Base-by-base conservation (phyloP, 805 yeast species). In the Kazachstania psychrophila region DNA sequence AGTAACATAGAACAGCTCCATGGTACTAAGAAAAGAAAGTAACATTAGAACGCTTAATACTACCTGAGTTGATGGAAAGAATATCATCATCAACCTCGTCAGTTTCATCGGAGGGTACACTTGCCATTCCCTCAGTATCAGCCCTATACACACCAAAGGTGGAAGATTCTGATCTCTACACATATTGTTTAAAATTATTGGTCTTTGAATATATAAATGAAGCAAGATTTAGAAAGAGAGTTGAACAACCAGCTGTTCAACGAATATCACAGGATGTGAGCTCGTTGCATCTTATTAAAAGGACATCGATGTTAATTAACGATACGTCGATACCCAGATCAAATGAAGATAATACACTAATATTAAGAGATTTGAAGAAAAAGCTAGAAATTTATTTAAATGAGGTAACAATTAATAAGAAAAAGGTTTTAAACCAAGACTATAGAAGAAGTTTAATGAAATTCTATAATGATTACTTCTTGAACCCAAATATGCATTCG, bases 141-240 rank as follows among this genome's bases (percentile, higher is more conserved):
- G 41, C 40, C 18, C 25, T 39, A 5, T 40, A 42, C 14, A 26
- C 16, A 6, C 36, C 44, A 3, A 23, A 23, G 6, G 35, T 34
- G 5, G 34, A 36, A 12, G 9, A 37, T 10, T 32, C 37, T 6
- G 63, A 59, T 22, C 56, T 75, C 3, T 79, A 79, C 45, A 66
- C 67, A 33, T 65, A 70, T 22, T 66, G 77, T 1, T 49, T 80
- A 31, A 75, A 77, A 47, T 56, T 76, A 6, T 52, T 79, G 2
- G 54, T 81, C 10, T 52, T 81, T 14, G 79, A 75, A 33, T 78
- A 80, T 47, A 60, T 72, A 37, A 73, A 69, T 40, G 85, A 78
- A 54, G 83, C 83, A 2, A 57, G 85, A 25, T 79, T 78, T 58
- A 57, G 68, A 35, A 64, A 34, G 29, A 35, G n/a, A 25, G n/a